Evolutionary conservation across 2,329 filamentous ascomycete species (phyloP).

Genomic region (Diaporthe citri): DNA sequence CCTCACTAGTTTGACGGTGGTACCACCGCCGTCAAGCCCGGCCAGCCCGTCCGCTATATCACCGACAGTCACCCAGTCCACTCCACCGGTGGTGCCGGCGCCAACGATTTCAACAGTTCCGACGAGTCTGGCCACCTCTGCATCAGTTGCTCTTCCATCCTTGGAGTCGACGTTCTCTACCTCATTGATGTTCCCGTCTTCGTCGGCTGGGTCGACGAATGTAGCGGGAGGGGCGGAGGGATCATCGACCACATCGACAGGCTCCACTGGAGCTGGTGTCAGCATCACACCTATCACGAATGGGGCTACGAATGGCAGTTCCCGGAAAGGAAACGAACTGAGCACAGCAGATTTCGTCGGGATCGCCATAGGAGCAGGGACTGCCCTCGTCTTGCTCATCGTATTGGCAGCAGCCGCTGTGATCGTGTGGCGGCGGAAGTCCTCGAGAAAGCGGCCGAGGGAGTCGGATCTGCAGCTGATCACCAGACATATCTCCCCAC

Average conservation of each 20-base stretch:
- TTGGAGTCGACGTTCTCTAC: neutral
- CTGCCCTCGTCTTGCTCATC: slow-evolving; percentile 3
- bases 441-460: neutral
- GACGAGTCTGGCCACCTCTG: neutral
- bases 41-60: neutral
- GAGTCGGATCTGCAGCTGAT: slow-evolving; percentile 1
- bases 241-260: neutral
- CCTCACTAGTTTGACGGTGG: neutral
- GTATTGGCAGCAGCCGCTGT: slow-evolving; percentile 1
- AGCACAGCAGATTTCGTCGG: slow-evolving; percentile 12
- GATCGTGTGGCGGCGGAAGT: slow-evolving; percentile 2
- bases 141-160: neutral
- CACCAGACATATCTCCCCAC: neutral
- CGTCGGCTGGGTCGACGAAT: slow-evolving; percentile 23
- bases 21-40: neutral
- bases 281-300: neutral
- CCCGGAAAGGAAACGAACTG: neutral
- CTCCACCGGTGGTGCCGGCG: neutral
- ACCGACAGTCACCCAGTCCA: neutral
- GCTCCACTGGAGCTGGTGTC: neutral
- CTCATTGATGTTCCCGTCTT: neutral
- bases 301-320: neutral
- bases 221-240: slow-evolving; percentile 9
- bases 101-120: neutral
- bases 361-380: slow-evolving; percentile 8